Percentiles rank a stretch among this genome's conserved stretches.
phyloP scores from a whole-genome alignment of 2,329 filamentous ascomycete genomes.

The Mycosphaerella arachidis region DNA sequence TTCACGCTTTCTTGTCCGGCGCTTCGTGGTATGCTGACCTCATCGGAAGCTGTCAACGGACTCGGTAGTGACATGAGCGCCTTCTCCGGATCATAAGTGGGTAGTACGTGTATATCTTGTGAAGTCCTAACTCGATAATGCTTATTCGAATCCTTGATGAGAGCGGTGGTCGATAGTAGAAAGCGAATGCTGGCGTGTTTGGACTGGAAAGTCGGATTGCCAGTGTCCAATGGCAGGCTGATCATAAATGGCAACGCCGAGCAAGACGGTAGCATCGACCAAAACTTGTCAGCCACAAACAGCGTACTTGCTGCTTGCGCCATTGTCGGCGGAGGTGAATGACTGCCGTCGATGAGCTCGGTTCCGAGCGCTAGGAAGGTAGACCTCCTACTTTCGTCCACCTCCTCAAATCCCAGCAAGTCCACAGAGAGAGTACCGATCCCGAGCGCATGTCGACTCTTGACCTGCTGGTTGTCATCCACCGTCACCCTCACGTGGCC shows the following conservation, averaged over 20 bases:
- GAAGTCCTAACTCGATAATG: conserved; percentile 49
- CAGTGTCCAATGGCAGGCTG: conserved; percentile 51
- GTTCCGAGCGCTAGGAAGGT: conserved; percentile 51
- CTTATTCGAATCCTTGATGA: conserved; percentile 46
- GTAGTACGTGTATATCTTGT: conserved; percentile 48
- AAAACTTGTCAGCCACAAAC: conserved; percentile 39
- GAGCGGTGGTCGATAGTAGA: conserved; percentile 44
- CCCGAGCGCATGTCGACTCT: conserved; percentile 42
- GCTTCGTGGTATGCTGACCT: conserved; percentile 40
- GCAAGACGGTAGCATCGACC: conserved; percentile 46
- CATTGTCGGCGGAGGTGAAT: conserved; percentile 50
- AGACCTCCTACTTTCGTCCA: conserved; percentile 41
- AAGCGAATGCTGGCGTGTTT: conserved; percentile 51
- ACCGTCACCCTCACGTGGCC: conserved; percentile 47
- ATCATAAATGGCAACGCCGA: conserved; percentile 49
- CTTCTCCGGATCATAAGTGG: conserved; percentile 54
- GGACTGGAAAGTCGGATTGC: conserved; percentile 51
- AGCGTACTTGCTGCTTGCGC: conserved; percentile 41
- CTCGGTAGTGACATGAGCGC: conserved; percentile 51
- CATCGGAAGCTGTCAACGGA: conserved; percentile 48
- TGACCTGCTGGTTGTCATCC: conserved; percentile 43
- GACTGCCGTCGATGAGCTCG: conserved; percentile 47
- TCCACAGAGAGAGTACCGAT: conserved; percentile 49
- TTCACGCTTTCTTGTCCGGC: conserved; percentile 42
- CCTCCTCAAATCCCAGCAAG: conserved; percentile 51